Conservation (phyloP, 176 grass and related monocot genomes). For the Phoenix roebelenii region DNA sequence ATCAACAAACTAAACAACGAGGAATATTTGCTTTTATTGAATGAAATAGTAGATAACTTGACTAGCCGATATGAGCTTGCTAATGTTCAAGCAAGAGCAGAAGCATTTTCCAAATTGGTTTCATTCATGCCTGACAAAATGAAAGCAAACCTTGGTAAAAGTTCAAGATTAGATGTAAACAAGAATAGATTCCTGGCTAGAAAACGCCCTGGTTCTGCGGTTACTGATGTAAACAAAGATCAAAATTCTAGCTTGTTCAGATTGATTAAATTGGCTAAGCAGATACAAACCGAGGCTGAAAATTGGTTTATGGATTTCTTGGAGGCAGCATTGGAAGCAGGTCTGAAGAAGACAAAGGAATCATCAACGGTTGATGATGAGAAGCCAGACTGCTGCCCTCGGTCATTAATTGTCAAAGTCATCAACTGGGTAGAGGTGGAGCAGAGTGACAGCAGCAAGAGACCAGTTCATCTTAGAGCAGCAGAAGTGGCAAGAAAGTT, state of each 20-base stretch:
- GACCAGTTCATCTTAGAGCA: conserved; percentile 41
- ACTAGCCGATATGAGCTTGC: conserved; percentile 7
- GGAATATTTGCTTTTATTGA: conserved; percentile 32
- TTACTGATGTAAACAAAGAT: conserved; percentile 4
- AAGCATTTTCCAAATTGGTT: conserved; percentile 45
- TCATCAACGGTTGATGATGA: conserved; percentile 8
- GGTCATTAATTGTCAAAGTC: conserved; percentile 58
- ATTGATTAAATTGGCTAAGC: conserved; percentile 57
- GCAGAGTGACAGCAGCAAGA: conserved; percentile 38
- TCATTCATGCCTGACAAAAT: conserved; percentile 24
- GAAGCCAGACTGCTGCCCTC: conserved; percentile 39
- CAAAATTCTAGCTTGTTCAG: conserved; percentile 23
- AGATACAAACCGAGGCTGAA: conserved; percentile 50
- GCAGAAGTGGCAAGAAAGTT: conserved; percentile 61
- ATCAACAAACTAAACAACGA: conserved; percentile 15
- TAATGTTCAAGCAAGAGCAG: conserved; percentile 27
- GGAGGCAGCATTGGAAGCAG: conserved; percentile 50
- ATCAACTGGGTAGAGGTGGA: conserved; percentile 97
- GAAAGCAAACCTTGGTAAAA: conserved; percentile 17
- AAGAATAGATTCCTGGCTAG: conserved; percentile 5
- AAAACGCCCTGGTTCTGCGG: neutral
- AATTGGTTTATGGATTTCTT: conserved; percentile 90
- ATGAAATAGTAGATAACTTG: conserved; percentile 67
- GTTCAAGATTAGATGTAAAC: conserved; percentile 23
- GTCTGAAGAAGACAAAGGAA: conserved; percentile 52